phyloP scores from a whole-genome alignment of 2,329 filamentous ascomycete genomes.

The Arthrobotrys iridis region DNA sequence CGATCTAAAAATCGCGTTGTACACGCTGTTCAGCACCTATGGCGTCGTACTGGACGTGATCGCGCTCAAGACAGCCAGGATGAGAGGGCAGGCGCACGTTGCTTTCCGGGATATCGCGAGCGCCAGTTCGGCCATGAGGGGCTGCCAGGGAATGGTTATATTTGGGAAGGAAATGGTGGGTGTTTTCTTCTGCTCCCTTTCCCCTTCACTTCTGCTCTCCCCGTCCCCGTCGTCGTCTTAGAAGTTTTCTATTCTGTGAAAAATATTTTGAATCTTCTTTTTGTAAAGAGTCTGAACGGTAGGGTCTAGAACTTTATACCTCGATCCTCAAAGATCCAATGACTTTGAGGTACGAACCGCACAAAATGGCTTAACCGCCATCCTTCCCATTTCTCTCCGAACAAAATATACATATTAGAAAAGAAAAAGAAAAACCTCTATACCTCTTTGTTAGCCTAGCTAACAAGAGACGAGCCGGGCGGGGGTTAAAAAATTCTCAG shows the following conservation, averaged over 20 bases:
- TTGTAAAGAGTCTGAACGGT: constrained; percentile 4
- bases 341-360: constrained; percentile 49
- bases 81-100: constrained; percentile 95
- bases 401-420: not conserved
- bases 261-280: not conserved
- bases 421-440: constrained; percentile 1
- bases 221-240: not conserved
- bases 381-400: not conserved
- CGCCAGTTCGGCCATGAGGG: constrained; percentile 92
- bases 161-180: constrained; percentile 85
- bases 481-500: no score
- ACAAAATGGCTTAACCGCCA: constrained; percentile 1
- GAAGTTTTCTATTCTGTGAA: no score
- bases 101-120: constrained; percentile 88
- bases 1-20: constrained; percentile 85
- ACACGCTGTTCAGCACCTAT: constrained; percentile 93
- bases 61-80: constrained; percentile 85
- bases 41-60: constrained; percentile 92
- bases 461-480: constrained; percentile 30
- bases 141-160: constrained; percentile 84
- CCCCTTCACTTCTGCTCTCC: not conserved
- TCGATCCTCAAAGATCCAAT: constrained; percentile 53
- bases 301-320: constrained; percentile 14
- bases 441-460: constrained; percentile 9
- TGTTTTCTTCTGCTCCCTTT: constrained; percentile 54